Percentiles rank a stretch among this genome's conserved stretches.
phyloP scores from a whole-genome alignment of 139 green algal genomes.

The Haematococcus sp. region DNA sequence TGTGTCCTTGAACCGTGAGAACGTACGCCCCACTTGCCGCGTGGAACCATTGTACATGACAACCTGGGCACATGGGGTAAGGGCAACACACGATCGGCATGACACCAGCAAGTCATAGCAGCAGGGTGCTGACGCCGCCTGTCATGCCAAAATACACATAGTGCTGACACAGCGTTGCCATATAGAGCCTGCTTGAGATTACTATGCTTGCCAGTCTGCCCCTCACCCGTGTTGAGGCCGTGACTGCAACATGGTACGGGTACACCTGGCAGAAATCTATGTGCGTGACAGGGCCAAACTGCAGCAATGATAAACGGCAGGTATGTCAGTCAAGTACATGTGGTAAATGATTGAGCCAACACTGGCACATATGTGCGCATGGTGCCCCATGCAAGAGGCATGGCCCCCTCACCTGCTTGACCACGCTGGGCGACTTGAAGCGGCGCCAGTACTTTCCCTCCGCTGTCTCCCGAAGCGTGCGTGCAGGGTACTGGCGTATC shows the following conservation, averaged over 20 bases:
- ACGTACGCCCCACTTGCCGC: constrained; percentile 42
- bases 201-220: background rate
- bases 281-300: constrained; percentile 75
- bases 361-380: no score
- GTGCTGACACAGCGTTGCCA: no score
- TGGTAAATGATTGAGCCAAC: background rate
- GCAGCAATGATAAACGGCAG: no score
- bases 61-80: constrained; percentile 48
- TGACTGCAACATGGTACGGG: constrained; percentile 84
- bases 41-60: constrained; percentile 67
- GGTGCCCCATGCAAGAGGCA: no score
- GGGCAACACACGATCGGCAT: background rate
- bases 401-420: constrained; percentile 60
- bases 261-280: constrained; percentile 75
- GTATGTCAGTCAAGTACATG: no score
- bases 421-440: constrained; percentile 56
- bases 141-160: no score
- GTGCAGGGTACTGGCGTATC: constrained; percentile 61
- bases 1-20: constrained; percentile 86
- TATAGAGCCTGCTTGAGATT: no score
- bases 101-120: background rate
- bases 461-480: constrained; percentile 71
- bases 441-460: constrained; percentile 83
- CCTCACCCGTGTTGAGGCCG: constrained; percentile 73
- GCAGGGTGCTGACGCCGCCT: background rate